phyloP scores from a whole-genome alignment of 2,329 filamentous ascomycete genomes.

The Thelonectria rubi region DNA sequence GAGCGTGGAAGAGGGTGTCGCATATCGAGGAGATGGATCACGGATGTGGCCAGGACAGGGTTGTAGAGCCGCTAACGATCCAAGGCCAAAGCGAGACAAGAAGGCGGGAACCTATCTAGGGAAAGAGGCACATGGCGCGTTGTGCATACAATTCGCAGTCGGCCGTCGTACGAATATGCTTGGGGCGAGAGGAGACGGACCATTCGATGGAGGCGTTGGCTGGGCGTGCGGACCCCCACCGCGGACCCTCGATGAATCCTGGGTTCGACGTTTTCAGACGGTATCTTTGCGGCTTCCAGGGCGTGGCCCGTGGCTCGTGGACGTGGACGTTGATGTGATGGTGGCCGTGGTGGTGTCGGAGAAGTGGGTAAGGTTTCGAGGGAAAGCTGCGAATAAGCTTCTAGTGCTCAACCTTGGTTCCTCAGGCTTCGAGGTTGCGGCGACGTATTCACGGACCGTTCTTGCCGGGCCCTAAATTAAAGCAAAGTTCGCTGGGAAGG shows the following conservation, averaged over 20 bases:
- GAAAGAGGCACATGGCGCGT: neutral
- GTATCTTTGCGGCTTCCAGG: slow-evolving; percentile 2
- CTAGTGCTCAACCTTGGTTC: slow-evolving; percentile 22
- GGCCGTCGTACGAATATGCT: neutral
- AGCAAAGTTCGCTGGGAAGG: slow-evolving; percentile 2
- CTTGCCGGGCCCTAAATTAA: neutral
- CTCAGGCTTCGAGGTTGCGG: neutral
- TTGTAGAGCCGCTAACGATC: slow-evolving; percentile 2
- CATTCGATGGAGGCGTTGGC: slow-evolving; percentile 15
- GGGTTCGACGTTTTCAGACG: slow-evolving; percentile 1
- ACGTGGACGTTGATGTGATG: slow-evolving; percentile 2
- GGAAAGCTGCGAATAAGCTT: neutral
- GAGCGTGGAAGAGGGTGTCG: no score
- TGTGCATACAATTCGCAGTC: neutral
- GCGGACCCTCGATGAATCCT: slow-evolving; percentile 1
- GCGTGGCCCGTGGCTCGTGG: slow-evolving; percentile 6
- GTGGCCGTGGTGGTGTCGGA: slow-evolving; percentile 4
- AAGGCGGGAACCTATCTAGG: neutral
- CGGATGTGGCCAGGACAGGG: neutral
- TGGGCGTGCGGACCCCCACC: slow-evolving; percentile 15
- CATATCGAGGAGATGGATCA: no score
- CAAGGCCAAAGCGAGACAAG: slow-evolving; percentile 1
- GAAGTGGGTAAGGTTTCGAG: slow-evolving; percentile 4
- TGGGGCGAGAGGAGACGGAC: slow-evolving; percentile 10
- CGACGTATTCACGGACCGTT: neutral